A percentile compares a stretch with the other conserved stretches of the same genome.
Conservation (phyloP, 2,329 filamentous ascomycete genomes). For the Penicillium freii region DNA sequence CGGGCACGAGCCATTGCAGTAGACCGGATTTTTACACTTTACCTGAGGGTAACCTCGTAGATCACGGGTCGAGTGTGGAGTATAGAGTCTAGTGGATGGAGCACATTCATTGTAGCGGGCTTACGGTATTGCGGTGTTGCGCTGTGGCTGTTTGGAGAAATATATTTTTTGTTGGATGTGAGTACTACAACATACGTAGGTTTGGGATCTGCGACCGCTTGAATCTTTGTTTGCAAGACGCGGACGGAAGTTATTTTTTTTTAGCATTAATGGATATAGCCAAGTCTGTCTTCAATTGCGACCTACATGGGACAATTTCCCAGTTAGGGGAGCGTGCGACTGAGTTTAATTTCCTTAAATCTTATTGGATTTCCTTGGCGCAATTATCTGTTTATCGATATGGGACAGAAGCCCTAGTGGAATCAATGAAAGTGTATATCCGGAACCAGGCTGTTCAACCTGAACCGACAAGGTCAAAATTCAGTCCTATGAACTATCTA, state of each 20-base stretch:
- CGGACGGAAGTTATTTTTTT: no score
- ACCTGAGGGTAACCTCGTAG: slow-evolving; percentile 1
- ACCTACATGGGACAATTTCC: neutral
- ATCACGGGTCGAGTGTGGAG: slow-evolving; percentile 5
- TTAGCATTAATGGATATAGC: neutral
- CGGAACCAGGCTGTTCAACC: neutral
- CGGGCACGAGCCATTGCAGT: slow-evolving; percentile 1
- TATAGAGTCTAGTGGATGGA: neutral
- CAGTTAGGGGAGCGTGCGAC: neutral
- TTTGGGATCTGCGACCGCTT: neutral
- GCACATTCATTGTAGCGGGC: neutral
- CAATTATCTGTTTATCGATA: neutral
- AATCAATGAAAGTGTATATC: neutral
- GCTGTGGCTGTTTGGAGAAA: neutral
- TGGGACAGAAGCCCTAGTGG: neutral
- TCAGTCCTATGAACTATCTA: neutral
- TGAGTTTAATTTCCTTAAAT: neutral
- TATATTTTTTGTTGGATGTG: neutral
- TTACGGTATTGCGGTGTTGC: neutral
- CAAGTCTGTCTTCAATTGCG: neutral
- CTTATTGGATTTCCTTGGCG: neutral
- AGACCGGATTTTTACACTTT: slow-evolving; percentile 1
- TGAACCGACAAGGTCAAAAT: neutral
- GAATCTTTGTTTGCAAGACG: neutral
- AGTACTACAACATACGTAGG: no score